Conservation (phyloP, 2,329 filamentous ascomycete species). For the Blumeriella jaapii region DNA sequence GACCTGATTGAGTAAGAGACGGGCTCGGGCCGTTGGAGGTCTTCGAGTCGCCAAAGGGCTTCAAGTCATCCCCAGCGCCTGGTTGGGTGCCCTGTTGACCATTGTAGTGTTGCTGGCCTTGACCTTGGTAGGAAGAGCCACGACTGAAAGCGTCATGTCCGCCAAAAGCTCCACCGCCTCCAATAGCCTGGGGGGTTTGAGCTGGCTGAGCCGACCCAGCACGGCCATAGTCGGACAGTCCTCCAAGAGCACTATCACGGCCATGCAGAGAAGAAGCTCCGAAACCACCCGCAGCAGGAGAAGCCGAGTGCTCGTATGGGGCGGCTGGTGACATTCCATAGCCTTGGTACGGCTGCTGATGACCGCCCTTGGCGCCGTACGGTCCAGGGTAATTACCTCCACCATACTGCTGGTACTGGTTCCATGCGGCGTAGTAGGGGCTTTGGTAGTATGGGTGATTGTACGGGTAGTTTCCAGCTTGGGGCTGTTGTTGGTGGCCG, state of each 20-base stretch:
- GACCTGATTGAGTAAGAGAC: conserved; percentile 25
- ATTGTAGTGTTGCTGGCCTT: conserved; percentile 25
- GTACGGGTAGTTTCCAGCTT: conserved; percentile 38
- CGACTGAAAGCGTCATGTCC: conserved; percentile 28
- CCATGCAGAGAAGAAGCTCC: conserved; percentile 26
- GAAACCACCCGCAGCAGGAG: conserved; percentile 26
- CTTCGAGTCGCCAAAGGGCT: conserved; percentile 29
- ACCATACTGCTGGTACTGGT: conserved; percentile 36
- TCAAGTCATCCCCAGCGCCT: conserved; percentile 26
- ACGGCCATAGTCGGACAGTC: conserved; percentile 28
- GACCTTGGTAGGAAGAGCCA: conserved; percentile 27
- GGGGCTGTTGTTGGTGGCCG: conserved; percentile 40
- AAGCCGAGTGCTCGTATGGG: conserved; percentile 27
- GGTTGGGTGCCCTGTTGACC: conserved; percentile 24
- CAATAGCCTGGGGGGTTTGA: conserved; percentile 25
- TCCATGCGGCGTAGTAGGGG: conserved; percentile 51
- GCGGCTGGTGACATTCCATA: conserved; percentile 27
- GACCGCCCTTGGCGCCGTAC: conserved; percentile 27
- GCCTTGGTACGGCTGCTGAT: conserved; percentile 26
- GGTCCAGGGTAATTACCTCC: conserved; percentile 28
- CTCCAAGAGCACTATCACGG: conserved; percentile 26
- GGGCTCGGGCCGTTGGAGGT: conserved; percentile 27
- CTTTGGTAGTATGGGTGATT: conserved; percentile 49
- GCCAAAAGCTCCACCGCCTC: conserved; percentile 25
- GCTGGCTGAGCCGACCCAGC: conserved; percentile 26